A percentile compares a stretch with the other conserved stretches of the same genome.
Evolutionary conservation across 2,329 filamentous ascomycete species (phyloP).

Genomic region (Fusarium torulosum): DNA sequence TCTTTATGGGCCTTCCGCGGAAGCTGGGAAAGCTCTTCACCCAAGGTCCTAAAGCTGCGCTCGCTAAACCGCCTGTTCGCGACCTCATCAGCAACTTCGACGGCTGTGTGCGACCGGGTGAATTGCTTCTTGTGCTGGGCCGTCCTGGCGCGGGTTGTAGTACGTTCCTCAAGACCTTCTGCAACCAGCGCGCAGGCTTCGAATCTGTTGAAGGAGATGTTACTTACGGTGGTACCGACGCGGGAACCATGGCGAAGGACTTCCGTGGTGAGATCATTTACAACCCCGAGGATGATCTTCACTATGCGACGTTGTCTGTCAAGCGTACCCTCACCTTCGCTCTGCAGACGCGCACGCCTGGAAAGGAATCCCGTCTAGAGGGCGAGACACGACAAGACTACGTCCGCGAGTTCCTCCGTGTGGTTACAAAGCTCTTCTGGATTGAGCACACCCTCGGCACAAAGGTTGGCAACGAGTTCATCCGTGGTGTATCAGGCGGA

Average conservation of each 20-base stretch:
- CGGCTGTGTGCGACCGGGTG: conserved; percentile 77
- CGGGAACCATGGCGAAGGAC: conserved; percentile 61
- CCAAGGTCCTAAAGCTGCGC: conserved; percentile 64
- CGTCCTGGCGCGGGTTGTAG: conserved; percentile 77
- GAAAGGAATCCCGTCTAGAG: conserved; percentile 62
- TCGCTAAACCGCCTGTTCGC: conserved; percentile 68
- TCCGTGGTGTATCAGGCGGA: conserved; percentile 72
- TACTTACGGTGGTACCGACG: conserved; percentile 67
- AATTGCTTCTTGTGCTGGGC: conserved; percentile 76
- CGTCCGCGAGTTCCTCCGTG: conserved; percentile 65
- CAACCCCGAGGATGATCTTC: conserved; percentile 76
- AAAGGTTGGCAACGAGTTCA: conserved; percentile 75
- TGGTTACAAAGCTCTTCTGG: conserved; percentile 78
- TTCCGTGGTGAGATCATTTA: conserved; percentile 74
- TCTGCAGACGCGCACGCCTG: conserved; percentile 71
- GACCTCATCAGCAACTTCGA: conserved; percentile 75
- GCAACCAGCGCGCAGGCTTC: conserved; percentile 76
- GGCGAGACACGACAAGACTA: conserved; percentile 70
- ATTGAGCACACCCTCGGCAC: conserved; percentile 78
- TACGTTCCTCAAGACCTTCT: conserved; percentile 77
- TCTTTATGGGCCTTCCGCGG: conserved; percentile 66
- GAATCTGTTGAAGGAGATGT: conserved; percentile 74
- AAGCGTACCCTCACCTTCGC: conserved; percentile 76
- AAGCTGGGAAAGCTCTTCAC: conserved; percentile 62
- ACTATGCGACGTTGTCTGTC: conserved; percentile 77